These are phyloP conservation scores for Agapanthus africanus DNA, from an alignment of 106 monocot genomes.

Conservation along the genomic window DNA sequence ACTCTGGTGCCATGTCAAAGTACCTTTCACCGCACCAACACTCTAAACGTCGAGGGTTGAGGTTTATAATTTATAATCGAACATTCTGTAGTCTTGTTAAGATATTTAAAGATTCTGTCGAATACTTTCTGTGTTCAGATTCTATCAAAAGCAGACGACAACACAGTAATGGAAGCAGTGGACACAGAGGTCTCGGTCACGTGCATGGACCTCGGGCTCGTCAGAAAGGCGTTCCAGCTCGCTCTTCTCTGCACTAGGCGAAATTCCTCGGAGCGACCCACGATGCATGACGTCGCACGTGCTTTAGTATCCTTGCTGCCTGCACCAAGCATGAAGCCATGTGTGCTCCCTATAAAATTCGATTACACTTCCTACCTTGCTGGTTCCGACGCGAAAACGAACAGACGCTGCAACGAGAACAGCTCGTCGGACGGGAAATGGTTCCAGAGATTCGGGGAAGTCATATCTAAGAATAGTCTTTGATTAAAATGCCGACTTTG, in stretches of 20 bases:
- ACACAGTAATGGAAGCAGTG: slow-evolving; percentile 97
- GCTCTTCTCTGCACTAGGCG: slow-evolving; percentile 87
- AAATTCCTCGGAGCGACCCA: slow-evolving; percentile 65
- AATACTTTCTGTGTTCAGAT: slow-evolving; percentile 38
- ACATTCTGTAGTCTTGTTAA: background rate
- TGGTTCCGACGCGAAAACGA: background rate
- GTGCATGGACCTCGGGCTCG: slow-evolving; percentile 57
- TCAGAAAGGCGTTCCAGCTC: slow-evolving; percentile 85
- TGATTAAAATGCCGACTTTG: slow-evolving; percentile 11
- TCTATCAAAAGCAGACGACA: slow-evolving; percentile 76
- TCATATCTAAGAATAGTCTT: slow-evolving; percentile 76
- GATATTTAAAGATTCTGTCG: background rate
- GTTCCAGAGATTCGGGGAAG: slow-evolving; percentile 86
- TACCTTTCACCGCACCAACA: too few relatives aligned
- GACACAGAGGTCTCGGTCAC: slow-evolving; percentile 88
- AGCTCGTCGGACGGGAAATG: slow-evolving; percentile 77
- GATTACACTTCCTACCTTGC: slow-evolving; percentile 42
- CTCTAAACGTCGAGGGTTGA: too few relatives aligned
- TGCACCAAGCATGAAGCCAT: slow-evolving; percentile 29
- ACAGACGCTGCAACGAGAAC: slow-evolving; percentile 13
- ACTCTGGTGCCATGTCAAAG: too few relatives aligned
- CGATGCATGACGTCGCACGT: slow-evolving; percentile 80
- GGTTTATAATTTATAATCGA: too few relatives aligned
- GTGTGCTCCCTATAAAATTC: slow-evolving; percentile 13
- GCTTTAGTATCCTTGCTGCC: slow-evolving; percentile 73